Conservation (phyloP, 2,329 filamentous ascomycete genomes). For the Macrophomina pseudophaseolina region DNA sequence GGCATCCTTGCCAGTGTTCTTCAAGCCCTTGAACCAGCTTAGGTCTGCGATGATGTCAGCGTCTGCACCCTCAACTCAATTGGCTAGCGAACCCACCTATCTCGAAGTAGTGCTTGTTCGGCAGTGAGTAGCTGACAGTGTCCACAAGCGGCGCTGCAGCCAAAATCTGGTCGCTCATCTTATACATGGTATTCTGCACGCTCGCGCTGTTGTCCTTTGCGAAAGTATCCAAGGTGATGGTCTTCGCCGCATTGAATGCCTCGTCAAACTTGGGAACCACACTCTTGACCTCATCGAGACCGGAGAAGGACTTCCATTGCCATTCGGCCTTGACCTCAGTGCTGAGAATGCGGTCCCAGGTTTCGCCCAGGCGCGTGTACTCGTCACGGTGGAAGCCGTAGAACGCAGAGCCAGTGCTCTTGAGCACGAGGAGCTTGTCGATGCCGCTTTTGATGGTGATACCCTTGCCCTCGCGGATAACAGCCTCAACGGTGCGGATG, state of each 20-base stretch:
- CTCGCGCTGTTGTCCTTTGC: constrained; percentile 89
- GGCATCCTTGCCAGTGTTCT: constrained; percentile 95
- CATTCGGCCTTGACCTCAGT: constrained; percentile 89
- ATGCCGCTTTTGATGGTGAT: constrained; percentile 80
- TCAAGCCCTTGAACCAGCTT: constrained; percentile 92
- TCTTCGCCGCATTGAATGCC: constrained; percentile 77
- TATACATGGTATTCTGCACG: constrained; percentile 98
- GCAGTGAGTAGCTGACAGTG: constrained; percentile 79
- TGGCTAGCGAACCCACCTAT: constrained; percentile 67
- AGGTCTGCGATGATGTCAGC: constrained; percentile 65
- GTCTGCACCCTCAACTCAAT: constrained; percentile 27
- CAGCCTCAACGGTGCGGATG: constrained; percentile 80
- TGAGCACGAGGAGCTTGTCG: constrained; percentile 83
- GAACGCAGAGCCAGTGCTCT: constrained; percentile 96
- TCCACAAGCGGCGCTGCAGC: constrained; percentile 73
- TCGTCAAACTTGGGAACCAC: constrained; percentile 72
- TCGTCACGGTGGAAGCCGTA: constrained; percentile 93
- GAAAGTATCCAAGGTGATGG: constrained; percentile 89
- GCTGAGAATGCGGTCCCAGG: constrained; percentile 92
- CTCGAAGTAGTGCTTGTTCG: constrained; percentile 99
- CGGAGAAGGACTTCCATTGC: constrained; percentile 78
- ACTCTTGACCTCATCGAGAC: constrained; percentile 69
- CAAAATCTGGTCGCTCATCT: constrained; percentile 91
- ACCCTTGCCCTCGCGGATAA: constrained; percentile 68
- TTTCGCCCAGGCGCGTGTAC: constrained; percentile 88